Percentiles rank a stretch among this genome's conserved stretches.
Conservation (phyloP, 2,329 filamentous ascomycete genomes). For the Rutstroemia sp. region DNA sequence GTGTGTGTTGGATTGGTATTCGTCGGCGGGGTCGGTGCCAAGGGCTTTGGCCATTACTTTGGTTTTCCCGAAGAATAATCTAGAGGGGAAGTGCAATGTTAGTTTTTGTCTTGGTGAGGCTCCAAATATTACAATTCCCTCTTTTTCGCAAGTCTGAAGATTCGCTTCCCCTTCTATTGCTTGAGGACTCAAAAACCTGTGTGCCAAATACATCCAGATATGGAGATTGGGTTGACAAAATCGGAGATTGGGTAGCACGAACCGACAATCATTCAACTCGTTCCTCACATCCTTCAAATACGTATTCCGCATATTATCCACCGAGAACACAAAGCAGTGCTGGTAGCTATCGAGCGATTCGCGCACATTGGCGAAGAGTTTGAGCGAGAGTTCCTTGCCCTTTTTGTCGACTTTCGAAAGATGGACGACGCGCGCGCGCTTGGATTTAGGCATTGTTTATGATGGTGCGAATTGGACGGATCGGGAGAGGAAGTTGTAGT, state of each 20-base stretch:
- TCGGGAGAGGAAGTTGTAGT: not conserved
- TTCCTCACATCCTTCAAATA: slow-evolving; percentile 86
- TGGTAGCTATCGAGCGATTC: slow-evolving; percentile 78
- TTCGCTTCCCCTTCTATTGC: not conserved
- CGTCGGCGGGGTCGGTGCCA: slow-evolving; percentile 68
- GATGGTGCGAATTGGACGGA: not conserved
- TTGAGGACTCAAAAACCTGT: not conserved
- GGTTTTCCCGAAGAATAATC: slow-evolving; percentile 97
- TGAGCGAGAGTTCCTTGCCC: slow-evolving; percentile 78
- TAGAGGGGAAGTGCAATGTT: slow-evolving; percentile 30
- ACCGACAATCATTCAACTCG: slow-evolving; percentile 81
- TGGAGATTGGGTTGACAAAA: not conserved
- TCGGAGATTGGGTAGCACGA: slow-evolving; percentile 26
- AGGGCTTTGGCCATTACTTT: slow-evolving; percentile 98
- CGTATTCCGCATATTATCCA: slow-evolving; percentile 98
- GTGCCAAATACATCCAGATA: no score
- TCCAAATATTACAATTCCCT: not conserved
- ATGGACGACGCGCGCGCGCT: slow-evolving; percentile 82
- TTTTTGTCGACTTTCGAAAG: slow-evolving; percentile 91
- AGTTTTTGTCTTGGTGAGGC: not conserved
- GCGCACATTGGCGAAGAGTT: slow-evolving; percentile 82
- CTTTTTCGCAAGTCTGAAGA: not conserved
- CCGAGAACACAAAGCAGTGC: slow-evolving; percentile 85
- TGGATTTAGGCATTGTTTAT: slow-evolving; percentile 82
- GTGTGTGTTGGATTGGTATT: slow-evolving; percentile 72